Base-by-base conservation (phyloP, 805 yeast genomes). In the Candida arabinofermentans region DNA sequence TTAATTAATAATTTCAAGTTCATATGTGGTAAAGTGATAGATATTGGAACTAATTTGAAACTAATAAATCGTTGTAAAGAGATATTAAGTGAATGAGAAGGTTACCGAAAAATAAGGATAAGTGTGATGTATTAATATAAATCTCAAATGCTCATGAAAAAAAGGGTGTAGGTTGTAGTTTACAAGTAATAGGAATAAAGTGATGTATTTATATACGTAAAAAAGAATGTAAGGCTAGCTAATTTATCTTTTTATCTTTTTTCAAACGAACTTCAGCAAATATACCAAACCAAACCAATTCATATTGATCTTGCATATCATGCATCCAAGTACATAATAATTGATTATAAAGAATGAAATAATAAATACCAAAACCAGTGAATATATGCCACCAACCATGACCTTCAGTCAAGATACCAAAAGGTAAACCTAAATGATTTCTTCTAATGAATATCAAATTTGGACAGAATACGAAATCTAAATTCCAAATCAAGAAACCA, bases 361-460 rank as follows among this genome's bases (percentile, higher is more conserved):
- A 83, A 62, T 91, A 91, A 9, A 91, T 93, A 2, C 97, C 96
- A 17, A 80, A 67, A 0, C 96, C 95, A 0, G 93, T 86, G 49
- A 86, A 72, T 9, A 86, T 66, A 59, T 91, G 98, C 98, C 98
- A 91, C 97, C 97, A 91, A 19, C 95, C 96, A 57, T 91, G 98
- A 23, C 95, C 84, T 62, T 91, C 98, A 27, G 91, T 69, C 3
- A 91, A 50, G 46, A 88, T 75, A 2, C 98, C 98, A 40, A 83
- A 75, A 1, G 97, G 97, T 66, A 84, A 74, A 3, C 97, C 95
- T 12, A 80, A 61, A 14, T 47, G 43, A 4, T 65, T 51, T 44
- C 93, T 74, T 61, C 96, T 75, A 13, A 77, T 55, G 6, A 62
- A 45, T 30, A 80, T 72, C 62, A 86, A 81, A 19, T 62, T 60